Evolutionary conservation across 2,329 filamentous ascomycete genomes (phyloP).

Genomic region (Aspergillus quadricinctus): DNA sequence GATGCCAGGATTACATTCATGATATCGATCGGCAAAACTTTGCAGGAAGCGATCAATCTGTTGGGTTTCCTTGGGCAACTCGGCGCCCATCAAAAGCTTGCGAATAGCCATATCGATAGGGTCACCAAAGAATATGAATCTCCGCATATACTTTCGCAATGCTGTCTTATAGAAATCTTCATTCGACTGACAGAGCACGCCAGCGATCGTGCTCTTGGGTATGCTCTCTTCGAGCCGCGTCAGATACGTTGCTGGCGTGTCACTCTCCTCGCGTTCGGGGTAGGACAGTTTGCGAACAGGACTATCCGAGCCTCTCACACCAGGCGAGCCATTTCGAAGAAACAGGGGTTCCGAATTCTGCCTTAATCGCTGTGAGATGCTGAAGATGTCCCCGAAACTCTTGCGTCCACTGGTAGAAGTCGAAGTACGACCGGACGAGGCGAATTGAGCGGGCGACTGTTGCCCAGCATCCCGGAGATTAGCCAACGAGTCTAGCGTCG

Average conservation of each 20-base stretch:
- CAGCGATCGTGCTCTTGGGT: slow-evolving; percentile 76
- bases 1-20: slow-evolving; percentile 97
- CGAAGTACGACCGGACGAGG: slow-evolving; percentile 61
- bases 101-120: slow-evolving; percentile 97
- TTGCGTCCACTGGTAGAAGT: slow-evolving; percentile 81
- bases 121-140: slow-evolving; percentile 91
- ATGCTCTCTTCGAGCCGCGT: slow-evolving; percentile 75
- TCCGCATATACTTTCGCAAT: slow-evolving; percentile 89
- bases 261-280: slow-evolving; percentile 77
- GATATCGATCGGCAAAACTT: slow-evolving; percentile 91
- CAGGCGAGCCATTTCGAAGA: slow-evolving; percentile 61
- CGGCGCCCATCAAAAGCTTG: slow-evolving; percentile 93
- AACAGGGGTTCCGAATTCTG: slow-evolving; percentile 72
- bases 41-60: slow-evolving; percentile 94
- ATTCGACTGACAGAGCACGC: slow-evolving; percentile 76
- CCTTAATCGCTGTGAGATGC: slow-evolving; percentile 67
- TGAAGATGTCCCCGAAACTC: slow-evolving; percentile 87
- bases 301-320: slow-evolving; percentile 57
- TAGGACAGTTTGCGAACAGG: slow-evolving; percentile 66
- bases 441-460: slow-evolving; percentile 60
- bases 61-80: slow-evolving; percentile 94
- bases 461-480: slow-evolving; percentile 68
- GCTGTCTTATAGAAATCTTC: slow-evolving; percentile 81
- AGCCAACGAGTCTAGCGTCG: slow-evolving; percentile 79
- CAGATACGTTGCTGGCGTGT: slow-evolving; percentile 86